Evolutionary conservation across 257 asterid genomes (phyloP), one percentile per base, ranked within the genome.

Genomic region (Gardenia jasminoides): DNA sequence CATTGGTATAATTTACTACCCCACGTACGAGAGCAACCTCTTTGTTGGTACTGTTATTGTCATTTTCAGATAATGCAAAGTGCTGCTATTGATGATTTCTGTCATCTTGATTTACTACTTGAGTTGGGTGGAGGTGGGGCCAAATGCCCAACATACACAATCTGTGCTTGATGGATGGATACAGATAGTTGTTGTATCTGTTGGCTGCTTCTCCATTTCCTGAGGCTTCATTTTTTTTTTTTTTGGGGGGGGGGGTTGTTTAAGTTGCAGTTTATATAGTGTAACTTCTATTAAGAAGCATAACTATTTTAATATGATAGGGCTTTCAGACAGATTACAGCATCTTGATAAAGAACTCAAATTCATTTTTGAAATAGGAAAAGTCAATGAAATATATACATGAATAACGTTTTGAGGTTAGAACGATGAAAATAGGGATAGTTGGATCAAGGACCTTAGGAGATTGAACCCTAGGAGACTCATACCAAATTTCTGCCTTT

Each of bases 71-170:
- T 76, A 28, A 47, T 30, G 30, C 39, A 80, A 75, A 75, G 11
- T 44, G 48, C 48, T 44, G 16, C 39, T 64, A 71, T 76, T 64
- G 43, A 75, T 67, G 74, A 69, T 58, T 39, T 65, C 54, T 56
- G 59, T 65, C 70, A 33, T 47, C 50, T 47, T 59, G 67, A 46
- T 70, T 44, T 11, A 52, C 43, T 54, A 58, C 75, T 81, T 81
- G 64, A 39, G 50, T 70, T 76, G 61, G 61, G 75, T 59, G 80
- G 76, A 19, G 52, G 77, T 69, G 78, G 84, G 84, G 62, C 81
- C 78, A 81, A 61, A 70, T 16, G 30, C 72, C 74, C 78, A 75
- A 50, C 47, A 26, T 28, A 64, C 69, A 41, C 43, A 39, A 54
- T 75, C 68, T 67, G 36, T 33, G 61, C 79, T 75, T 59, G 44